Evolutionary conservation across 257 asterid species (phyloP).

Genomic region (Gentiana macrophylla): DNA sequence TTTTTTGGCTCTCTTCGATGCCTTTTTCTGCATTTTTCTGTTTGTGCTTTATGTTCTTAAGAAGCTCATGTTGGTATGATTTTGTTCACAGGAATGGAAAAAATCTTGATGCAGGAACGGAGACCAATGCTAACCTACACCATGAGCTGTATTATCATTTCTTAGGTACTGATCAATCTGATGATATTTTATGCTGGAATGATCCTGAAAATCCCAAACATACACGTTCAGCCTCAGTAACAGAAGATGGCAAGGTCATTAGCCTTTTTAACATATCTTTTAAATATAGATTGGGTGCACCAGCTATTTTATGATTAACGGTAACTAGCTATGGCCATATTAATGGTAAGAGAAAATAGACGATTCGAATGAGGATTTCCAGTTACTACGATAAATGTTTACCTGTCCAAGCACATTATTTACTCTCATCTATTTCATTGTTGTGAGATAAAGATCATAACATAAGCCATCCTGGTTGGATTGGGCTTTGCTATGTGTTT

Average conservation of each 20-base stretch:
- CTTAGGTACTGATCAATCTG: conserved; percentile 83
- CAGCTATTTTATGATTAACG: too few relatives aligned
- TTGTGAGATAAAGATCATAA: too few relatives aligned
- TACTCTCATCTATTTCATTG: too few relatives aligned
- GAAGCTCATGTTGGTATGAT: background rate
- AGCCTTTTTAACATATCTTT: background rate
- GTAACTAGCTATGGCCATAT: background rate
- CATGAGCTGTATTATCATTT: conserved; percentile 88
- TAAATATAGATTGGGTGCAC: background rate
- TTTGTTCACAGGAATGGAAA: conserved; percentile 49
- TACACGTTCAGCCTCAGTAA: conserved; percentile 52
- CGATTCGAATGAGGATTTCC: background rate
- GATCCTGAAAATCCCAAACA: conserved; percentile 77
- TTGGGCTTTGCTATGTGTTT: too few relatives aligned
- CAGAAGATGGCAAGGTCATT: conserved; percentile 87
- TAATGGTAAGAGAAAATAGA: background rate
- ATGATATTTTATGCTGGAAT: conserved; percentile 82
- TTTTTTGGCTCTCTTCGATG: too few relatives aligned
- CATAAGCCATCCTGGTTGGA: too few relatives aligned
- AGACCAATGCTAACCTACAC: conserved; percentile 67
- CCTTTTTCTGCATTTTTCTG: background rate
- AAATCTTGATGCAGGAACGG: conserved; percentile 79
- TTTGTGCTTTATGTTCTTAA: background rate
- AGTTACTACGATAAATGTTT: background rate
- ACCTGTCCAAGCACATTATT: background rate